Evolutionary conservation across 2,329 filamentous ascomycete genomes (phyloP).

Genomic region (Colletotrichum noveboracense): DNA sequence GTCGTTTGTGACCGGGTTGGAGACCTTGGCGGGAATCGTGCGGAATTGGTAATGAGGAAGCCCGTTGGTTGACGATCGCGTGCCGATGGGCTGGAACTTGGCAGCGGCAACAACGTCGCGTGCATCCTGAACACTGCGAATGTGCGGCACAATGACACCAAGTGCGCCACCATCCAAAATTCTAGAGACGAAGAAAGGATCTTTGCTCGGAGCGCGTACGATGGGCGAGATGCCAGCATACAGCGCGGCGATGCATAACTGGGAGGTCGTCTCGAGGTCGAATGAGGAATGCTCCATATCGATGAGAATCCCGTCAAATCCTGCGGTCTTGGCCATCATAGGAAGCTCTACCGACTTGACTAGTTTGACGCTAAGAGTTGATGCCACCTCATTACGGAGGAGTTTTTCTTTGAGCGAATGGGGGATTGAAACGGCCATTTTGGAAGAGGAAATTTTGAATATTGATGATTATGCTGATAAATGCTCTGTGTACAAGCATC

Average conservation of each 20-base stretch:
- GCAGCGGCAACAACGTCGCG: conserved; percentile 38
- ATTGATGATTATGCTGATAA: neutral
- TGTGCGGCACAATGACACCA: conserved; percentile 46
- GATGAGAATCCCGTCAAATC: conserved; percentile 45
- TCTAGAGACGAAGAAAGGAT: conserved; percentile 39
- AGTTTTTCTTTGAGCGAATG: conserved; percentile 32
- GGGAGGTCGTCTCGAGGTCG: conserved; percentile 37
- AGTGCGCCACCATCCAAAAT: conserved; percentile 45
- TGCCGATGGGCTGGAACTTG: conserved; percentile 42
- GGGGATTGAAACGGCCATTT: conserved; percentile 26
- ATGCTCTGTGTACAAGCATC: neutral
- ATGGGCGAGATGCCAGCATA: conserved; percentile 44
- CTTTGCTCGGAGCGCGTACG: conserved; percentile 44
- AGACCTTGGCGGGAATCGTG: conserved; percentile 33
- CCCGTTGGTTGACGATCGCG: conserved; percentile 38
- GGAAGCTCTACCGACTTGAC: conserved; percentile 38
- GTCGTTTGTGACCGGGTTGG: conserved; percentile 37
- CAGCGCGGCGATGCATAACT: conserved; percentile 42
- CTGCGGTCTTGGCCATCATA: conserved; percentile 44
- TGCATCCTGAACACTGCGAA: conserved; percentile 39
- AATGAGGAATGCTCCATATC: conserved; percentile 50
- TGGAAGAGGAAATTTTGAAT: neutral
- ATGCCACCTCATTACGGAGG: conserved; percentile 28
- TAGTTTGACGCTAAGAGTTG: conserved; percentile 33
- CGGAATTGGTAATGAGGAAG: conserved; percentile 40